Conservation (phyloP, 1,284 basidiomycete species). For the Heliocybe sulcata region DNA sequence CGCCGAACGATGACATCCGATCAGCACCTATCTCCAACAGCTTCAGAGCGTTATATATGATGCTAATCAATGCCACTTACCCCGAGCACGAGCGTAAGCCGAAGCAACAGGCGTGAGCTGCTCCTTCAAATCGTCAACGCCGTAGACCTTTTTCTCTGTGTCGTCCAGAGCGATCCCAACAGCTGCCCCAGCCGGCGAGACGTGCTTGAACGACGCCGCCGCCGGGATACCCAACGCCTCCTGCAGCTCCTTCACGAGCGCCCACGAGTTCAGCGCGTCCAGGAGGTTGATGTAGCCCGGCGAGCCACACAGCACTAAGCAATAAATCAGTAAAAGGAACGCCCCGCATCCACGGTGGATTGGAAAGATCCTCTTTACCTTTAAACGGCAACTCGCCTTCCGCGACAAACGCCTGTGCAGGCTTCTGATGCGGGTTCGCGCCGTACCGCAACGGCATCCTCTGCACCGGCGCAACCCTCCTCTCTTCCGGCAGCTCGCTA, state of each 20-base stretch:
- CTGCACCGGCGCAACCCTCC: slow-evolving; percentile 68
- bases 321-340: neutral
- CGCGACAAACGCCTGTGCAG: slow-evolving; percentile 93
- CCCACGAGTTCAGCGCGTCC: slow-evolving; percentile 96
- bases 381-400: slow-evolving; percentile 92
- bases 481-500: slow-evolving; percentile 56
- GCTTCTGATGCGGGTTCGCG: slow-evolving; percentile 98
- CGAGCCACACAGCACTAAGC: slow-evolving; percentile 81
- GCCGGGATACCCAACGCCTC: slow-evolving; percentile 85
- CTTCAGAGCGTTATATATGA: slow-evolving; percentile 4
- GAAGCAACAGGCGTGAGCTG: slow-evolving; percentile 84
- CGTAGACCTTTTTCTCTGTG: slow-evolving; percentile 91
- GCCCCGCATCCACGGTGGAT: neutral
- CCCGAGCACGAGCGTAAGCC: slow-evolving; percentile 95
- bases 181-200: slow-evolving; percentile 95
- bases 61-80: slow-evolving; percentile 26
- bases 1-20: slow-evolving; percentile 98
- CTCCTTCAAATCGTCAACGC: slow-evolving; percentile 92
- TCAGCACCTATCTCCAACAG: slow-evolving; percentile 65
- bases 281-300: slow-evolving; percentile 99
- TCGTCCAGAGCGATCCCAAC: slow-evolving; percentile 84
- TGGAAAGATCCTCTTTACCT: slow-evolving; percentile 39
- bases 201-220: slow-evolving; percentile 99
- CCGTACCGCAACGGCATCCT: slow-evolving; percentile 90
- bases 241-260: slow-evolving; percentile 91